phyloP scores from a whole-genome alignment of 2,329 filamentous ascomycete species.

The Alternaria burnsii region DNA sequence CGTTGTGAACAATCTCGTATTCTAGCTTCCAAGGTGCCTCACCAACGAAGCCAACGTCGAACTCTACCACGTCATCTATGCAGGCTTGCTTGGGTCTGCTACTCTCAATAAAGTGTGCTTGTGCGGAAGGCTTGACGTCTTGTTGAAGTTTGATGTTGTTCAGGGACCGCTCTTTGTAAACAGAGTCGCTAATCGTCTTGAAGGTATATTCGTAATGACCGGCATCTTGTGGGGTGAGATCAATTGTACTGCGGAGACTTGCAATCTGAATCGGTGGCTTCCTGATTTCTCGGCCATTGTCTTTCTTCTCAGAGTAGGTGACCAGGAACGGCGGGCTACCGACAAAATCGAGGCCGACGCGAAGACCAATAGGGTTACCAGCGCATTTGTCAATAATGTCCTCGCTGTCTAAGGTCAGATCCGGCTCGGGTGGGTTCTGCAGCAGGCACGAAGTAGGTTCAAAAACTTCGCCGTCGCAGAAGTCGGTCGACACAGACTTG shows the following conservation, averaged over 20 bases:
- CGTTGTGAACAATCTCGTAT: constrained; percentile 91
- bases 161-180: constrained; percentile 69
- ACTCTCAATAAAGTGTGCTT: constrained; percentile 71
- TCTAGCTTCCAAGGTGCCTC: constrained; percentile 89
- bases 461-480: constrained; percentile 85
- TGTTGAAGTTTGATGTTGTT: constrained; percentile 77
- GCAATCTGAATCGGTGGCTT: constrained; percentile 62
- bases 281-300: constrained; percentile 61
- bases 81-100: constrained; percentile 72
- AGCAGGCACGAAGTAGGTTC: constrained; percentile 95
- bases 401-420: constrained; percentile 75
- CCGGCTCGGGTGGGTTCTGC: constrained; percentile 88
- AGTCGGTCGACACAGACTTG: constrained; percentile 78
- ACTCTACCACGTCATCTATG: constrained; percentile 79
- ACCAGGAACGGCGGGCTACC: constrained; percentile 93
- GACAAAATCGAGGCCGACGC: constrained; percentile 86
- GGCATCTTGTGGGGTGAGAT: constrained; percentile 80
- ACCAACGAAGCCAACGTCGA: constrained; percentile 78
- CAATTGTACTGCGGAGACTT: constrained; percentile 83
- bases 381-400: constrained; percentile 95
- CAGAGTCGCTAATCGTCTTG: constrained; percentile 77
- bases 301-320: constrained; percentile 74
- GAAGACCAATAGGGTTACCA: constrained; percentile 88
- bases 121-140: constrained; percentile 90
- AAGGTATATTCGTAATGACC: constrained; percentile 91